Base-by-base conservation (phyloP, 306 rosid genomes). In the Lagenaria siceraria region DNA sequence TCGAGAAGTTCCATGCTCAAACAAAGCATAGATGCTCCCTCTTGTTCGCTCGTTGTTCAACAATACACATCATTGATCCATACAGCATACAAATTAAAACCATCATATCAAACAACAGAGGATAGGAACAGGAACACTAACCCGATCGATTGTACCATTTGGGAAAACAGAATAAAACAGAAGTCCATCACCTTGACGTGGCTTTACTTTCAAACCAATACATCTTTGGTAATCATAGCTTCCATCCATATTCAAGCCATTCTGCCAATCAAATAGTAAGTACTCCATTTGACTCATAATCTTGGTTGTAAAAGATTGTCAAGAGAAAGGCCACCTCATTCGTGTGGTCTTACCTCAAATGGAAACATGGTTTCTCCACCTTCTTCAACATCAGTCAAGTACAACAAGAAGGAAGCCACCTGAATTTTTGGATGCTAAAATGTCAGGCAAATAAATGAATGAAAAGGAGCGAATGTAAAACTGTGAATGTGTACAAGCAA, bases 351-450 rank as follows among this genome's bases (percentile, higher is more conserved):
- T 79, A 90, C 99, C 99, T 96, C 96, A 76, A 79, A 90, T 0
- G 98, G 98, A 82, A 96, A 96, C 90, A 87, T 75, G 76, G 98
- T 90, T 82, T 92, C 93, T 54, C 99, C 99, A 4, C 99, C 99
- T 81, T 89, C 91, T 74, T 80, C 55, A 85, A 96, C 99, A 78
- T 89, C 92, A 27, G 87, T 85, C 78, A 96, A 88, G 86, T 92
- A 96, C 83, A 96, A 75, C 84, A 96, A 85, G 86, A 92, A 96
- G 11, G 97, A 82, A 78, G 97, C 97, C 77, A 87, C 61, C 99
- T 96, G 86, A 82, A 31, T 29, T n/a, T 25, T 38, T 66, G 10
- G 19, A 36, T 40, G 35, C 33, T 13, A 69, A 22, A 69, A 22
- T 42, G 52, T 70, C 33, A 70, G 75, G 56, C 8, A 70, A 24